Evolutionary conservation across 805 yeast genomes (phyloP), one percentile per base, ranked within the genome.

Genomic region (Schwanniomyces polymorphus): DNA sequence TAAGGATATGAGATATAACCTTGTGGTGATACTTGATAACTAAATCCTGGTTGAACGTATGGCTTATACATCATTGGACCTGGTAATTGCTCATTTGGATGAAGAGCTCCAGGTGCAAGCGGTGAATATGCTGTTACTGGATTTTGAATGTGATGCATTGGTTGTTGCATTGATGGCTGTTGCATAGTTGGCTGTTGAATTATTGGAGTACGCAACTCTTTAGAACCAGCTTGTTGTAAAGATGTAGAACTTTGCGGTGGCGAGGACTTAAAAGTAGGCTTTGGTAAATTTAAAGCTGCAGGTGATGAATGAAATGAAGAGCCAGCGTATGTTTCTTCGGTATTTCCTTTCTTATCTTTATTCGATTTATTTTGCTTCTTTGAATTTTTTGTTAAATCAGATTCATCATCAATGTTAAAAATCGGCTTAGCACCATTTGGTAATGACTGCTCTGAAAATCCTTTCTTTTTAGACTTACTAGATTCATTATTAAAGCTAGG

Each of bases 231-330:
- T 28, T 40, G 27, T 40, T 41, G 41, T 5, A 48, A 16, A 21
- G 46, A 41, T 27, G 40, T 26, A n/a, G 48, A 27, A n/a, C 44
- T 38, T 34, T 45, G 44, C 40, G 55, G 59, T 1, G 68, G 63
- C 10, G 67, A 61, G 1, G 61, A 49, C 41, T 66, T 70, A 54
- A 79, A 79, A 6, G 81, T 71, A 8, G 84, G 84, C 53, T 78
- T 79, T 14, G 84, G 84, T 50, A 79, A 71, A 12, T 79, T 75
- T 47, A 78, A 63, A 4, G 83, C 82, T 28, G 79, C 78, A 1
- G 84, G 84, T 21, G 81, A 78, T 27, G 80, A 74, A 57, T 76
- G 81, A 57, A 79, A 79, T 31, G 83, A 76, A 31, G 82, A 75
- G 27, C 84, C 84, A 44, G 84, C 84, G 59, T 78, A 79, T 43